Base-by-base conservation (phyloP, 78 protist genomes). In the Planoprotostelium fungivorum region DNA sequence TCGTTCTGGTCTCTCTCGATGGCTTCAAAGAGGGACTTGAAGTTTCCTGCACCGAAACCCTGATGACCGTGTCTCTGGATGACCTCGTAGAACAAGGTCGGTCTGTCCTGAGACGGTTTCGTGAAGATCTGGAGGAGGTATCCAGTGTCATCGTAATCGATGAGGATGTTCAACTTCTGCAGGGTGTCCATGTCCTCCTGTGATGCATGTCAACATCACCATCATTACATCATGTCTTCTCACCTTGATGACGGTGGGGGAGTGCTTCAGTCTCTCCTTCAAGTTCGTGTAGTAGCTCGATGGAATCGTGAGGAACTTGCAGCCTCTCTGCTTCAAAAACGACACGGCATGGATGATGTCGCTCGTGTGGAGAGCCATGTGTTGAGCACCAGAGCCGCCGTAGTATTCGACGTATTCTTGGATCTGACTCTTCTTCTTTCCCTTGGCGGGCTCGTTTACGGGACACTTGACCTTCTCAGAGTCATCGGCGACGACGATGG, bases 301-400 rank as follows among this genome's bases (percentile, higher is more conserved):
- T 34, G 99, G 99, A 37, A 93, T 90, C 84, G 92, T 36, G 34
- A 97, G 86, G 91, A 97, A 97, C 91, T 96, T 91, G 31, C 94
- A 90, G 37, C 99, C 99, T 51, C 99, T 96, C 34, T 34, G 5
- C 89, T 36, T 93, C 93, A 94, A 84, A 36, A 28, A 29, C 0
- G 51, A 0, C 38, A 95, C 90, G 29, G 97, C 10, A 1, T 63
- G 84, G 36, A 96, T 84, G 88, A 97, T 90, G 85, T 97, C 97
- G n/a, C 35, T 29, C 10, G 95, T 93, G 36, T 38, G 34, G 63
- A 95, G 87, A 28, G 99, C 99, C 31, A 97, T 90, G 96, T 97
- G 99, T 92, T 97, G 99, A n/a, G 96, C 98, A 35, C 99, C 99
- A 0, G 97, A 95, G 86, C 99, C 99, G 34, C 93, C 96, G 39